These are phyloP conservation scores for Kwoniella sp. DNA, from an alignment of 768 basidiomycete genomes.

Conservation along the genomic window DNA sequence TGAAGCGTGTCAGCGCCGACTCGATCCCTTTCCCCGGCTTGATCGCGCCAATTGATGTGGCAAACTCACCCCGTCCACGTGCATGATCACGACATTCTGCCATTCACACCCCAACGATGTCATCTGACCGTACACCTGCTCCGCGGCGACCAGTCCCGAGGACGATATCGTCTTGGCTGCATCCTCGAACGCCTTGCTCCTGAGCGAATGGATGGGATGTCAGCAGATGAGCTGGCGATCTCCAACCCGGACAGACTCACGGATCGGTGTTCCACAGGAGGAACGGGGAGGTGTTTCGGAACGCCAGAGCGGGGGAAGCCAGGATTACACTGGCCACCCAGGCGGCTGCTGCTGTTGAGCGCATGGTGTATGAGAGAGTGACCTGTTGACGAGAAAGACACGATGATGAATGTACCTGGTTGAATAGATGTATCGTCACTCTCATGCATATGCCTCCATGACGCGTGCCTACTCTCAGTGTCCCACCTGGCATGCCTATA, in stretches of 20 bases:
- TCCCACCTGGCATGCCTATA: background rate
- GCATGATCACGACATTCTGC: conserved; percentile 30
- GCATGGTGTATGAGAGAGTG: conserved; percentile 3
- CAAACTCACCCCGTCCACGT: conserved; percentile 41
- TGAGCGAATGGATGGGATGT: background rate
- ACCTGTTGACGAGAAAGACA: background rate
- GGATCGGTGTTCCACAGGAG: conserved; percentile 36
- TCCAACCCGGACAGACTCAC: conserved; percentile 17
- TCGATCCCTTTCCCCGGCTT: too few species aligned
- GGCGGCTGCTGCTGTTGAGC: conserved; percentile 1
- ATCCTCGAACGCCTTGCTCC: conserved; percentile 21
- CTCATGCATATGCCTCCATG: too few species aligned
- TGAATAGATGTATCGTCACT: too few species aligned
- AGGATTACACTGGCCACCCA: conserved; percentile 6
- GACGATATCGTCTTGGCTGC: conserved; percentile 20
- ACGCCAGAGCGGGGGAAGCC: conserved; percentile 19
- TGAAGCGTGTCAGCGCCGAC: too few species aligned
- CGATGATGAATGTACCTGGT: too few species aligned
- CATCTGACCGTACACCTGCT: conserved; percentile 34
- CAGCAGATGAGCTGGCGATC: background rate
- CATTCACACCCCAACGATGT: conserved; percentile 38
- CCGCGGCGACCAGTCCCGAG: conserved; percentile 31
- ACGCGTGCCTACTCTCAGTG: too few species aligned
- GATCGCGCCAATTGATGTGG: too few species aligned
- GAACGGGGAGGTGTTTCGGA: conserved; percentile 40